Conservation (phyloP, 164 flowering plant genomes). For the Protea cynaroides region DNA sequence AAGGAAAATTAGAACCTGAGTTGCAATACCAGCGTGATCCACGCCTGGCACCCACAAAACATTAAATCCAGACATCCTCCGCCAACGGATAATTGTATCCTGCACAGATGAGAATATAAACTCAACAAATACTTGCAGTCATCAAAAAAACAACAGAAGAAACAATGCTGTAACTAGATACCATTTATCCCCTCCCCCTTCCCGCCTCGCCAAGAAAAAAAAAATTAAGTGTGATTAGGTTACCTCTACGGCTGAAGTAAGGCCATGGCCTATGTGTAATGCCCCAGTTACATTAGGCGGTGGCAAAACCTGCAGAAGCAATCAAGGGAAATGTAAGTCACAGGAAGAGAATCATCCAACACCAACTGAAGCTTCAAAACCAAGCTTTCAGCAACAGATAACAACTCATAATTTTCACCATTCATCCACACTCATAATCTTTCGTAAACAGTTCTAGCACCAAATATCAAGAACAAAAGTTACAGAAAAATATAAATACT, state of each 20-base stretch:
- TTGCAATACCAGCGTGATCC: slow-evolving; percentile 99
- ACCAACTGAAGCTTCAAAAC: no score
- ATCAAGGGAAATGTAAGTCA: neutral
- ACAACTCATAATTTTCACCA: no score
- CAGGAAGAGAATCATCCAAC: neutral
- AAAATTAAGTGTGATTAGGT: neutral
- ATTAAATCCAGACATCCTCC: slow-evolving; percentile 92
- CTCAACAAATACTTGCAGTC: neutral
- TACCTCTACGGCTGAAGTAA: slow-evolving; percentile 90
- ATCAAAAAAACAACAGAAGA: neutral
- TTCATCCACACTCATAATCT: no score
- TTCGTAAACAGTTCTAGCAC: no score
- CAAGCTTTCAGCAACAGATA: no score
- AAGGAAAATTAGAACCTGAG: slow-evolving; percentile 49
- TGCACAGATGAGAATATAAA: slow-evolving; percentile 17
- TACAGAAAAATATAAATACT: no score
- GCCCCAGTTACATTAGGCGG: slow-evolving; percentile 99
- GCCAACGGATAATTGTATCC: slow-evolving; percentile 95
- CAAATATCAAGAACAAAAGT: no score
- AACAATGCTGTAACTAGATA: slow-evolving; percentile 3
- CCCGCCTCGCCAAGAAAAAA: neutral
- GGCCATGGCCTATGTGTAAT: slow-evolving; percentile 96
- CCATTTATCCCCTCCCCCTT: no score
- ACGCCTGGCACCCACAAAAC: slow-evolving; percentile 94
- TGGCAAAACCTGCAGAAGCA: slow-evolving; percentile 65